A percentile compares a stretch with the other conserved stretches of the same genome.
Conservation (phyloP, 2,329 filamentous ascomycete species). For the Clonostachys chloroleuca region DNA sequence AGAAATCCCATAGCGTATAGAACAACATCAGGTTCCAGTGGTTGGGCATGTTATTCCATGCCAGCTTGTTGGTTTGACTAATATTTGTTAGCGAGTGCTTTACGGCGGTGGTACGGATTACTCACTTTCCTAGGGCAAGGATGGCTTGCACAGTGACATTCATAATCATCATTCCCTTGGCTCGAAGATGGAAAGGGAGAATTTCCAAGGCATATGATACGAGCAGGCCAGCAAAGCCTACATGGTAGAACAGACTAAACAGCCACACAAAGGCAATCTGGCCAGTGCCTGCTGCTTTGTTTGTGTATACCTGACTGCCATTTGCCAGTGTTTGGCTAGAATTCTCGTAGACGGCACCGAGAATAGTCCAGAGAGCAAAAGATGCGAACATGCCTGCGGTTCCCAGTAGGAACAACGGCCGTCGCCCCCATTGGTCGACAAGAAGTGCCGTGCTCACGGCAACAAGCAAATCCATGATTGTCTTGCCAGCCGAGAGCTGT, state of each 20-base stretch:
- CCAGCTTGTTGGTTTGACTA: constrained; percentile 9
- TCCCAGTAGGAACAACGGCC: constrained; percentile 47
- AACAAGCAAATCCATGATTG: constrained; percentile 52
- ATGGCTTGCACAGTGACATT: constrained; percentile 7
- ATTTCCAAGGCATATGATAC: constrained; percentile 16
- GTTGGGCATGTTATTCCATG: constrained; percentile 8
- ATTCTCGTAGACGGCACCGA: constrained; percentile 47
- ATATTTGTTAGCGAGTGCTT: constrained; percentile 35
- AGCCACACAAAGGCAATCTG: constrained; percentile 46
- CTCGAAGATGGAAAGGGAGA: constrained; percentile 13
- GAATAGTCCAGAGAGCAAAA: constrained; percentile 45
- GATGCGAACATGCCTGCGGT: constrained; percentile 42
- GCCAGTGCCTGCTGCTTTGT: too few species aligned
- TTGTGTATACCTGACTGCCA: constrained; percentile 2
- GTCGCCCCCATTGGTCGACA: constrained; percentile 45
- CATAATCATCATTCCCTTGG: constrained; percentile 17
- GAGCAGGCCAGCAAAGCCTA: constrained; percentile 15
- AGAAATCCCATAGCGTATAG: constrained; percentile 1
- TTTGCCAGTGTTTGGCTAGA: constrained; percentile 13
- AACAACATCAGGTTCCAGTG: constrained; percentile 4
- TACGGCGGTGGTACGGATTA: constrained; percentile 14
- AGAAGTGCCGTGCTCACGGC: constrained; percentile 47
- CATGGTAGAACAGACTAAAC: constrained; percentile 23
- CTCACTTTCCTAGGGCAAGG: constrained; percentile 6
- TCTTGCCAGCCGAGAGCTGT: constrained; percentile 47